Percentiles rank a stretch among this genome's conserved stretches.
These are phyloP conservation scores for Schizosaccharomyces cryophilus DNA, from an alignment of 805 yeast species.

Conservation along the genomic window DNA sequence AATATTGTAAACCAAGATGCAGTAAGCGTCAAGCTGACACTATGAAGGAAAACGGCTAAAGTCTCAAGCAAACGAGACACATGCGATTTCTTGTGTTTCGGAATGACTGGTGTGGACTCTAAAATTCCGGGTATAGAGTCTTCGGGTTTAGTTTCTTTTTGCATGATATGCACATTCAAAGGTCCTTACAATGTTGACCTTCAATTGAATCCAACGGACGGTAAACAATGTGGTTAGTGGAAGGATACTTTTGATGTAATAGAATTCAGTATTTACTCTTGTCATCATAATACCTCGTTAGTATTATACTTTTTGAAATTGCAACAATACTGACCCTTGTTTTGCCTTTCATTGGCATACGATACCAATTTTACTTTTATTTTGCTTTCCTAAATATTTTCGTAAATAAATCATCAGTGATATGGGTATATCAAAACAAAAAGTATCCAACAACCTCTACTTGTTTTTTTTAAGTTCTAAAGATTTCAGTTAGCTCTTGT, in stretches of 20 bases:
- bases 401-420: too few species aligned
- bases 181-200: background rate
- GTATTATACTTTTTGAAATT: too few species aligned
- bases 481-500: background rate
- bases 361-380: too few species aligned
- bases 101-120: background rate
- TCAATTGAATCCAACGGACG: background rate
- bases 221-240: background rate
- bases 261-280: background rate
- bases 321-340: too few species aligned
- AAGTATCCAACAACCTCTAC: too few species aligned
- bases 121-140: background rate
- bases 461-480: too few species aligned
- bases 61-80: background rate
- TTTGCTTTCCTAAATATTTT: too few species aligned
- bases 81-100: background rate
- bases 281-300: background rate
- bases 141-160: background rate
- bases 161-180: background rate
- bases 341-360: too few species aligned
- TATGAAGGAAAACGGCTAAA: background rate
- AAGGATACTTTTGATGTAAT: background rate
- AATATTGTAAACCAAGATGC: background rate
- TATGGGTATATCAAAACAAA: too few species aligned
- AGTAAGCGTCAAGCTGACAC: background rate